These are phyloP conservation scores for Schizonepeta tenuifolia DNA, from an alignment of 257 asterid genomes.

Conservation along the genomic window DNA sequence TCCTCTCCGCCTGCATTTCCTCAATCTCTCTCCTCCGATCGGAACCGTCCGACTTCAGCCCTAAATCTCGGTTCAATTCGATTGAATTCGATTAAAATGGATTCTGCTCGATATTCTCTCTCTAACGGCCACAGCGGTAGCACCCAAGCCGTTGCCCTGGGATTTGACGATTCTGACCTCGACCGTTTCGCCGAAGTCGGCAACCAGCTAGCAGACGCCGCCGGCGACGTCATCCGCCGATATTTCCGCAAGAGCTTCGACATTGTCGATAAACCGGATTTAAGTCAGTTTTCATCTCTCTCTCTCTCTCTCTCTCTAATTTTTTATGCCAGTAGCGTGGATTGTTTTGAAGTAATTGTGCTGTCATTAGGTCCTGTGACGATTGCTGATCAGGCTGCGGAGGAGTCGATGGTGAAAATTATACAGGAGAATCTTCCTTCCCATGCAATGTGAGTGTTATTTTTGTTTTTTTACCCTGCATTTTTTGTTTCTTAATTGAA, in stretches of 20 bases:
- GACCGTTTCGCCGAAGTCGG: constrained; percentile 67
- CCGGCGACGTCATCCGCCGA: constrained; percentile 81
- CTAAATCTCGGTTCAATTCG: constrained; percentile 28
- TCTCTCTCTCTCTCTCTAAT: neutral
- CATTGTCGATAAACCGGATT: constrained; percentile 76
- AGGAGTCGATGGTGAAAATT: constrained; percentile 85
- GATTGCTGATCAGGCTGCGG: constrained; percentile 92
- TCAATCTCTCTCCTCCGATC: constrained; percentile 24
- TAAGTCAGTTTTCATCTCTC: constrained; percentile 49
- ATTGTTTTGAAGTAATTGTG: constrained; percentile 13
- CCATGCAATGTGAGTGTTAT: constrained; percentile 76
- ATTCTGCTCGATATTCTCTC: constrained; percentile 40
- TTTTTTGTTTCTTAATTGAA: neutral
- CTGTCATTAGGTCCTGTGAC: constrained; percentile 85
- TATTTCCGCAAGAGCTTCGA: constrained; percentile 85
- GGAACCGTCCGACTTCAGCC: constrained; percentile 11
- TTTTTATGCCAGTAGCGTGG: neutral
- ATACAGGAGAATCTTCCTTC: constrained; percentile 71
- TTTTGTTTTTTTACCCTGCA: neutral
- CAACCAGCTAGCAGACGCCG: constrained; percentile 81
- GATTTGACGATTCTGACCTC: constrained; percentile 50
- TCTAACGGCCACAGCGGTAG: constrained; percentile 26
- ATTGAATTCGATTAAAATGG: constrained; percentile 35
- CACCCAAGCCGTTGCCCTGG: constrained; percentile 38
- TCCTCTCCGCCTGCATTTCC: constrained; percentile 36